A percentile compares a stretch with the other conserved stretches of the same genome.
phyloP scores from a whole-genome alignment of 192 early-diverging fungal species.

The Coemansia sp. region DNA sequence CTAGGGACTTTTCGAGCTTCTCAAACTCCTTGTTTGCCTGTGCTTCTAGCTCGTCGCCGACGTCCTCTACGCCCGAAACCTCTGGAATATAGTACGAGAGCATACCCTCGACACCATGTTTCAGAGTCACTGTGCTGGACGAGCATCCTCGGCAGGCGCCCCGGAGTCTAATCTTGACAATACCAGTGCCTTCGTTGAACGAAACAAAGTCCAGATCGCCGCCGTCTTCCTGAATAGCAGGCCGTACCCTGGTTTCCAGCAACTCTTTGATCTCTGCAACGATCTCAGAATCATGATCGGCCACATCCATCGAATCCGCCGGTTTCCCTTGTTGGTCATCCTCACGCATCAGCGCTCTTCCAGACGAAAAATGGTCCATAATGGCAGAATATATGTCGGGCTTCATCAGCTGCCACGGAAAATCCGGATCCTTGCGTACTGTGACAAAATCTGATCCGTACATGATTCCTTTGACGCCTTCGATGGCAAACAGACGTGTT shows the following conservation, averaged over 20 bases:
- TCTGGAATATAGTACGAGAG: conserved; percentile 98
- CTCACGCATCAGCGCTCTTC: conserved; percentile 72
- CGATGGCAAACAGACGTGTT: conserved; percentile 86
- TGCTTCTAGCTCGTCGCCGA: conserved; percentile 81
- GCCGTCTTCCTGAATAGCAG: conserved; percentile 98
- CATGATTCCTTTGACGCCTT: conserved; percentile 88
- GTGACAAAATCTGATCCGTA: conserved; percentile 95
- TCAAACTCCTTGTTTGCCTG: conserved; percentile 84
- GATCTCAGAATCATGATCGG: conserved; percentile 83
- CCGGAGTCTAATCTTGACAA: conserved; percentile 89
- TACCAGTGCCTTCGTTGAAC: conserved; percentile 76
- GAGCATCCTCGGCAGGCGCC: conserved; percentile 97
- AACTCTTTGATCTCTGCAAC: conserved; percentile 99
- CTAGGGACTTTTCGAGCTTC: conserved; percentile 70
- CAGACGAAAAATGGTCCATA: conserved; percentile 91
- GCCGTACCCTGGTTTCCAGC: conserved; percentile 91
- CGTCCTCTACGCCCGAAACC: conserved; percentile 84
- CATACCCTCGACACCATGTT: conserved; percentile 99
- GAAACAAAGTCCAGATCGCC: conserved; percentile 97
- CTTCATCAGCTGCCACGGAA: conserved; percentile 97
- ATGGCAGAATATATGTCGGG: conserved; percentile 96
- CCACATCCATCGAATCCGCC: conserved; percentile 35
- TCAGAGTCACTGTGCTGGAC: conserved; percentile 85
- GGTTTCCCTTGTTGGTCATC: conserved; percentile 28
- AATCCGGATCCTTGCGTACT: conserved; percentile 84